Evolutionary conservation across 768 basidiomycete species (phyloP).

Genomic region (Tylopilus vinaceipallidus): DNA sequence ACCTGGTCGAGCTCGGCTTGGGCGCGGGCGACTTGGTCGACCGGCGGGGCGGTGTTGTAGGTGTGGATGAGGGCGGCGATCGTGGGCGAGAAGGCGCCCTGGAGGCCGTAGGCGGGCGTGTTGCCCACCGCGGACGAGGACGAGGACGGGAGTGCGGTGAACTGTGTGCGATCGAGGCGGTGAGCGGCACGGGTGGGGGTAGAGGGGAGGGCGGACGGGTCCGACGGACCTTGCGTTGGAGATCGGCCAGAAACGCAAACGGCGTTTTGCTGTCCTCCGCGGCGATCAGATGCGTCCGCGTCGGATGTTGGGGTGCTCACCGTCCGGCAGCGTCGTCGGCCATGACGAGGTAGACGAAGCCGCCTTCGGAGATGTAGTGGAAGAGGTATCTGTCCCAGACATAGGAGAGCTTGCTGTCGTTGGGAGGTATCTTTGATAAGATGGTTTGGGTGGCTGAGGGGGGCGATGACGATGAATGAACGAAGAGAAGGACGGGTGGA

Average conservation of each 20-base stretch:
- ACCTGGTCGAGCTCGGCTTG: slow-evolving; percentile 87
- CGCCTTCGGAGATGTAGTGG: slow-evolving; percentile 89
- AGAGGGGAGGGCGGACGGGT: no score
- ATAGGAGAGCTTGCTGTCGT: slow-evolving; percentile 79
- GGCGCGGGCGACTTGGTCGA: slow-evolving; percentile 87
- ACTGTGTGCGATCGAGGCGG: slow-evolving; percentile 38
- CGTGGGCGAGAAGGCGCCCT: slow-evolving; percentile 67
- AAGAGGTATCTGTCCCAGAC: slow-evolving; percentile 93
- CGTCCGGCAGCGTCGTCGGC: slow-evolving; percentile 91
- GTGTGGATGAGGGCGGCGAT: slow-evolving; percentile 78
- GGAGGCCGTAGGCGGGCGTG: slow-evolving; percentile 60
- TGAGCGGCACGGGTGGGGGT: not conserved
- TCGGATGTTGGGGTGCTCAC: slow-evolving; percentile 39
- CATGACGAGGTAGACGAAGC: slow-evolving; percentile 89
- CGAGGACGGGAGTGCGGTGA: slow-evolving; percentile 60
- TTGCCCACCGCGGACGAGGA: slow-evolving; percentile 50
- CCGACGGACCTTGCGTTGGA: slow-evolving; percentile 67
- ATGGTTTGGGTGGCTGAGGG: slow-evolving; percentile 78
- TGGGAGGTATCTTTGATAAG: slow-evolving; percentile 92
- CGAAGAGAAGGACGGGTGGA: not conserved
- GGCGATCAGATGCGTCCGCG: not conserved
- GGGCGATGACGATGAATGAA: slow-evolving; percentile 1
- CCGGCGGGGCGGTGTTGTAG: slow-evolving; percentile 85
- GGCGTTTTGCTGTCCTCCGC: slow-evolving; percentile 69
- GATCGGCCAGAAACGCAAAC: slow-evolving; percentile 86